Conservation (phyloP, 176 grass and related monocot genomes). For the Eragrostis nindensis region DNA sequence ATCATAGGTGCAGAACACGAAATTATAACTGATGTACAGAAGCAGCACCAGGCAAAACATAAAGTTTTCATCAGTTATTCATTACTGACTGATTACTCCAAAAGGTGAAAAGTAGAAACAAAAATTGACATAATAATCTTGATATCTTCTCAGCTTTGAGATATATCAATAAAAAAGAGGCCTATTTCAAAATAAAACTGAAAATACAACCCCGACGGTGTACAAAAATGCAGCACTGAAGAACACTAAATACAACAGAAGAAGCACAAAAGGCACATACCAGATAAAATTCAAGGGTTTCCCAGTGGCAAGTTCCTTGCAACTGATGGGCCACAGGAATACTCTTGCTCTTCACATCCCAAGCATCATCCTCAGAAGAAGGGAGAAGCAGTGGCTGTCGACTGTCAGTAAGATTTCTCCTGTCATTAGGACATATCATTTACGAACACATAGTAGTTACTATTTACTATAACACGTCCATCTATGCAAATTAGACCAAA, state of each 20-base stretch:
- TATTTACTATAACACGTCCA: slow-evolving; percentile 2
- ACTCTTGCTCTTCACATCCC: slow-evolving; percentile 46
- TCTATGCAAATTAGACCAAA: slow-evolving; percentile 6
- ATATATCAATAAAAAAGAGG: slow-evolving; percentile 12
- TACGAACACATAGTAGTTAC: background rate
- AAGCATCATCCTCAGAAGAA: slow-evolving; percentile 64
- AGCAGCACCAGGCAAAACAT: background rate
- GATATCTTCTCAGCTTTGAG: slow-evolving; percentile 1
- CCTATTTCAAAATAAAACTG: background rate
- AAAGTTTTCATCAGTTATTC: background rate
- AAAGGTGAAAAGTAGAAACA: background rate
- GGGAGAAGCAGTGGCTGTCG: slow-evolving; percentile 59
- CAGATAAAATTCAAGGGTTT: slow-evolving; percentile 85
- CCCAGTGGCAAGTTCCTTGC: slow-evolving; percentile 78
- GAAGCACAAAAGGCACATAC: slow-evolving; percentile 48
- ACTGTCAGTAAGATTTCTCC: slow-evolving; percentile 50
- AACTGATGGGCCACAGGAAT: slow-evolving; percentile 54
- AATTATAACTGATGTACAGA: background rate
- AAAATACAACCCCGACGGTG: background rate
- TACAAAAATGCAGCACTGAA: background rate
- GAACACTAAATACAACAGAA: slow-evolving; percentile 5
- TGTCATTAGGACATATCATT: slow-evolving; percentile 47
- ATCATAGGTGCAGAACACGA: background rate
- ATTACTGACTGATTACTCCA: background rate
- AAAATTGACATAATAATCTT: slow-evolving; percentile 1